Base-by-base conservation (phyloP, 208 protist genomes). In the Trichomonas vaginalis region DNA sequence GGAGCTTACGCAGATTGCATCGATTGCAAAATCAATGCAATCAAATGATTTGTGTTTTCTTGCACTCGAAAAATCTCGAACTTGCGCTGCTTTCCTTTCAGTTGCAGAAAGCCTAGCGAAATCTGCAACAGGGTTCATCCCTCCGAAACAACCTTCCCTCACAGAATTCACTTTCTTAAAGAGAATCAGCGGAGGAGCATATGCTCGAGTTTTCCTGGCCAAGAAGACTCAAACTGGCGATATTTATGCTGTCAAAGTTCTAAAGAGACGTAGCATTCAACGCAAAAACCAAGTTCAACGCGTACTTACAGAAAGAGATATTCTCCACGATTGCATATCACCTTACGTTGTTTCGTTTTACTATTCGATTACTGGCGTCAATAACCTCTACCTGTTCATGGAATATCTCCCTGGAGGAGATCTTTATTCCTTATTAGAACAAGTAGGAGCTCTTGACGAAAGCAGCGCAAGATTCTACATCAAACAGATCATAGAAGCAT, bases 91-190 rank as follows among this genome's bases (percentile, higher is more conserved):
- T 15, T 83, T 83, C n/a, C 40, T 42, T 6, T 83, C 35, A 15
- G 35, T 42, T 12, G 4, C 35, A 3, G 35, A 83, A 40, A 42
- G 8, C 8, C 40, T 83, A 10, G 79, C 35, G 35, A 83, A 17
- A 17, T 40, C 35, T 37, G 0, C 27, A 42, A 83, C 35, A 42
- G 27, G 35, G 12, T 83, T 83, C 35, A 83, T 35, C 4, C 56
- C 56, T 3, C 79, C 37, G 40, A 88, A 47, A 32, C 82, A 88
- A 10, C 39, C 40, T 21, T 23, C n/a, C 23, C 17, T 95, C 0
- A 96, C 97, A 37, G 97, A 98, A 80, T 98, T 98, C 95, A 96
- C 98, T 46, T 62, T 98, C 21, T 51, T 98, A 12, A 97, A 96
- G 61, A 97, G 97, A 21, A 96, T 98, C 61, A 97, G 97, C 23